Conservation (phyloP, 495 filamentous ascomycete species). For the Penicillium nucicola region DNA sequence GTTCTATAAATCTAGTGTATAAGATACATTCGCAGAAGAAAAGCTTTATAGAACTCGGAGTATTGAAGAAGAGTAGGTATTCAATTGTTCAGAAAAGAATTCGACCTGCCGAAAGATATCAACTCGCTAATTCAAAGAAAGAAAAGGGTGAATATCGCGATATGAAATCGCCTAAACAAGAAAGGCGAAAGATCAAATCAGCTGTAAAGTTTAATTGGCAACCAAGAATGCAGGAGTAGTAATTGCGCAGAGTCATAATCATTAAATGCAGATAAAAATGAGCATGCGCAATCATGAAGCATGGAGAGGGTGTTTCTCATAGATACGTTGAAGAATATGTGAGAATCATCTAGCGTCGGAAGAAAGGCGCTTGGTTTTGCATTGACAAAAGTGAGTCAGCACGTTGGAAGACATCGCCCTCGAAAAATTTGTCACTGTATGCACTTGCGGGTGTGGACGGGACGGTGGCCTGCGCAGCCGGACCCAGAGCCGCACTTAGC, state of each 20-base stretch:
- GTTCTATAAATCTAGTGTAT: too few species aligned
- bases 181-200: neutral
- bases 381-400: conserved; percentile 68
- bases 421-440: conserved; percentile 61
- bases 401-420: conserved; percentile 69
- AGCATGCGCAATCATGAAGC: conserved; percentile 1
- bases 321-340: neutral
- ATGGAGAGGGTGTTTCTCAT: conserved; percentile 1
- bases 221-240: neutral
- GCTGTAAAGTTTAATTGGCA: neutral
- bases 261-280: neutral
- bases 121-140: conserved; percentile 2
- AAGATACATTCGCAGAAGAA: too few species aligned
- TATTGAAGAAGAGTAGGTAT: too few species aligned
- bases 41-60: too few species aligned
- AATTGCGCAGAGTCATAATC: conserved; percentile 4
- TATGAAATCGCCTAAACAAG: neutral
- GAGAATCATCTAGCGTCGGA: conserved; percentile 19
- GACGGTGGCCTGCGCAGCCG: conserved; percentile 85
- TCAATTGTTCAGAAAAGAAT: too few species aligned
- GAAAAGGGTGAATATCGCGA: neutral
- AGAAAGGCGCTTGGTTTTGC: conserved; percentile 44
- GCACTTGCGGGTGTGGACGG: conserved; percentile 73
- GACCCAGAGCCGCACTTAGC: conserved; percentile 79
- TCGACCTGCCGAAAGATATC: neutral